These are phyloP conservation scores for Glycyrrhiza uralensis DNA, from an alignment of 306 rosid species.

Conservation along the genomic window DNA sequence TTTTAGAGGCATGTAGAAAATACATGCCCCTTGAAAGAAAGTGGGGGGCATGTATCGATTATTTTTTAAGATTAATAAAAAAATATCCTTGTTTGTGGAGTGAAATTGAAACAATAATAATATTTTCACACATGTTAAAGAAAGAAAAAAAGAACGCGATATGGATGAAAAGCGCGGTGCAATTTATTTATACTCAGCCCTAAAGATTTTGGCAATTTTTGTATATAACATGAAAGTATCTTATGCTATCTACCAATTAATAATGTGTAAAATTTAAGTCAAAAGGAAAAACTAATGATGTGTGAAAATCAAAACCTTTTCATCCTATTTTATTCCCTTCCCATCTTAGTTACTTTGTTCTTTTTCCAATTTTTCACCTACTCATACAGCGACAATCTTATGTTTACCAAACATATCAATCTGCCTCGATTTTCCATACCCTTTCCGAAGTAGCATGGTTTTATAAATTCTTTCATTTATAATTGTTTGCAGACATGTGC, in stretches of 20 bases:
- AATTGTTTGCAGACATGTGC: not conserved
- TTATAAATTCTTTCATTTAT: not conserved
- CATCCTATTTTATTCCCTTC: not conserved
- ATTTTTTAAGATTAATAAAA: too few species aligned
- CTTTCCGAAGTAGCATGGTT: not conserved
- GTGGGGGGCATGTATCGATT: too few species aligned
- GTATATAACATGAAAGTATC: not conserved
- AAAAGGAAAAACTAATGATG: not conserved
- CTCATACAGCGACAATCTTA: not conserved
- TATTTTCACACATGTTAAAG: not conserved
- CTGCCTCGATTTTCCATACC: conserved; percentile 9
- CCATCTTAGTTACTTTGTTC: not conserved
- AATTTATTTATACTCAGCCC: not conserved
- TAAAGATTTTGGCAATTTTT: not conserved
- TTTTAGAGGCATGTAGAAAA: too few species aligned
- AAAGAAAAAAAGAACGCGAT: not conserved
- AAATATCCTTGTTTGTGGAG: not conserved
- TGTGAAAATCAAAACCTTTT: not conserved
- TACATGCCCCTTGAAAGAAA: too few species aligned
- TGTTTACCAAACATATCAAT: not conserved
- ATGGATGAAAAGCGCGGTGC: not conserved
- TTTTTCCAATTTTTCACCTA: conserved; percentile 11
- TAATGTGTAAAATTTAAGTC: not conserved
- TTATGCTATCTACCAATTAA: conserved; percentile 1
- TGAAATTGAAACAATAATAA: not conserved